Base-by-base conservation (phyloP, 768 basidiomycete genomes). In the Mycena indigotica region DNA sequence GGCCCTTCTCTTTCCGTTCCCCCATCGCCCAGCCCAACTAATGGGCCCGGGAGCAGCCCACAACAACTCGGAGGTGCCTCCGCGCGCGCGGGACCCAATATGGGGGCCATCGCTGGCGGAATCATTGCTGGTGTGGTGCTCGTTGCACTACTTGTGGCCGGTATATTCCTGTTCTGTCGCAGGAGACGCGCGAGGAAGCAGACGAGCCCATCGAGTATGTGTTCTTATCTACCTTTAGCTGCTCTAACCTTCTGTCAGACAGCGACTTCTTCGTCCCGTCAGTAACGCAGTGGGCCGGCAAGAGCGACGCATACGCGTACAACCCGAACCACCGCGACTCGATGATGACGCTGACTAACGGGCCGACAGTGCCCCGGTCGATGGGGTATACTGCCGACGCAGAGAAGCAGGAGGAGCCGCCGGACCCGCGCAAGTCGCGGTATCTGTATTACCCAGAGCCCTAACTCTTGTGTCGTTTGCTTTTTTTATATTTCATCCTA, bases 271-370 rank as follows among this genome's bases (percentile, higher is more conserved):
- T 25, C 24, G 21, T 28, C 25, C 46, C 46, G 10, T 5, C 23
- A 5, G 25, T 48, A 5, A 28, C 46, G 5, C 15, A 48, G 15
- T 48, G 46, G 46, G 46, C 46, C 13, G 46, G 46, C 24, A 48
- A 48, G 25, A n/a, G 46, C 46, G 46, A 23, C 24, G 19, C 6
- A 5, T 13, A 13, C 15, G 12, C 12, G 8, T 23, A 13, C 41
- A 23, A 15, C 41, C 10, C 16, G 16, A 28, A 28, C 24, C 10
- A 48, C 46, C 21, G 46, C 21, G 46, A 48, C 46, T 48, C 46
- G 46, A 48, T 48, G 46, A 48, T 48, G 46, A 48, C 46, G 46
- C 46, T 48, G 12, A 48, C 46, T 13, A 48, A 48, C 25, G 46
- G 25, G 15, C 8, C 12, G 15, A n/a, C 12, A n/a, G 35, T 38